Base-by-base conservation (phyloP, 2,329 filamentous ascomycete genomes). In the Aureobasidium subglaciale region DNA sequence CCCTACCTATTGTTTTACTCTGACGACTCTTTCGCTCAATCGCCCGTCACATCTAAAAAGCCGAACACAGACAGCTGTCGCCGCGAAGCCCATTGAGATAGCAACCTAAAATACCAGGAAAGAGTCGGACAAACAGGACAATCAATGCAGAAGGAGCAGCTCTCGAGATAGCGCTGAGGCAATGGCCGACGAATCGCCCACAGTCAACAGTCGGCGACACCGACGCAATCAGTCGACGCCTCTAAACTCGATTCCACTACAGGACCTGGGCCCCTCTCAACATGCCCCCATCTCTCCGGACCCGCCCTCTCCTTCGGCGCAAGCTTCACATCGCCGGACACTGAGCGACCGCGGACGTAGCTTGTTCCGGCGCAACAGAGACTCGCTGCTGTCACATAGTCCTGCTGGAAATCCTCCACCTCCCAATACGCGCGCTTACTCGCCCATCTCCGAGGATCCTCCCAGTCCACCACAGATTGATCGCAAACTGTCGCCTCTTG, bases 171-270 rank as follows among this genome's bases (percentile, higher is more conserved):
- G 52, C 41, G 41, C 41, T 55, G 40, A 45, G 40, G 40, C 40
- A 37, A 55, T 55, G 52, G 40, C 52, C 38, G 74, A 75, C 62
- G 70, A 73, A 49, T 67, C 68, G 50, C 50, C 50, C 29, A 43
- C 50, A 13, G 18, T 40, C 35, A 54, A 54, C 49, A 53, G 49
- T 34, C 37, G 50, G 27, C 10, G 38, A 58, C 71, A 75, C 63
- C 70, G 75, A 57, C 70, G 74, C 59, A 72, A 74, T 61, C 71
- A 72, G 59, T 74, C 78, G 25, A 71, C 73, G 57, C 73, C 76
- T 58, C 79, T 80, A 64, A 85, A 34, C 3, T 41, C 85, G 59
- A 91, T 93, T 72, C 87, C 86, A 58, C 75, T 92, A 57, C 84
- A 84, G 69, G 81, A 75, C 62, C 70, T 77, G 58, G 69, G 69